Base-by-base conservation (phyloP, 352 stramenopile genomes). In the Aphanomyces euteiches region DNA sequence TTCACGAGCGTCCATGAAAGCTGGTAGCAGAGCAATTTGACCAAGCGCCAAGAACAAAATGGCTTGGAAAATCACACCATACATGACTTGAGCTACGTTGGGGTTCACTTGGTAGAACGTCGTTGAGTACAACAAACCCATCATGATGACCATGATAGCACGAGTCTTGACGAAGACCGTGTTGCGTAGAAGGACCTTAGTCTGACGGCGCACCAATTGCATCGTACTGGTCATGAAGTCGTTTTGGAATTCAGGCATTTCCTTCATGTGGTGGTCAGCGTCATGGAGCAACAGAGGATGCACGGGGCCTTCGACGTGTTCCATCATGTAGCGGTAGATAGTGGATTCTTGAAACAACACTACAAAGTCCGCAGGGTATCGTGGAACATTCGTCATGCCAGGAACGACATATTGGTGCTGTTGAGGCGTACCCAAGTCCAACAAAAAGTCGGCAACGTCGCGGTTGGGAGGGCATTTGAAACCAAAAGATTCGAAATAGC, bases 391-490 rank as follows among this genome's bases (percentile, higher is more conserved):
- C 6, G 60, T 34, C 12, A 21, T 66, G 17, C 0, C 43, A 65
- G 7, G 47, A 34, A 34, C 15, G 1, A 66, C 10, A 39, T 66
- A 66, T 39, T 66, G 58, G 19, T 47, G 19, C 53, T 66, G 58
- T 48, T 69, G 12, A 10, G 63, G 63, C 2, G 63, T 69, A 13
- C 45, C 63, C 10, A 85, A 78, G 47, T 75, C 77, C 54, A 90
- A 73, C 64, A 96, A 72, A 75, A 90, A 96, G 76, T 96, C 89
- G 37, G 85, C 87, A 7, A 84, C 67, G 73, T 96, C 87, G 74
- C 80, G 83, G 43, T 56, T 28, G n/a, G 28, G 7, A 28, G 74
- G 74, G 66, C 72, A 75, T 4, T 28, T 36, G 54, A 76, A 78
- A 1, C 81, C 82, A n/a, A 88, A 50, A 17, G 48, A 57, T n/a